phyloP scores from a whole-genome alignment of 306 rosid genomes.

The Pyrus communis region DNA sequence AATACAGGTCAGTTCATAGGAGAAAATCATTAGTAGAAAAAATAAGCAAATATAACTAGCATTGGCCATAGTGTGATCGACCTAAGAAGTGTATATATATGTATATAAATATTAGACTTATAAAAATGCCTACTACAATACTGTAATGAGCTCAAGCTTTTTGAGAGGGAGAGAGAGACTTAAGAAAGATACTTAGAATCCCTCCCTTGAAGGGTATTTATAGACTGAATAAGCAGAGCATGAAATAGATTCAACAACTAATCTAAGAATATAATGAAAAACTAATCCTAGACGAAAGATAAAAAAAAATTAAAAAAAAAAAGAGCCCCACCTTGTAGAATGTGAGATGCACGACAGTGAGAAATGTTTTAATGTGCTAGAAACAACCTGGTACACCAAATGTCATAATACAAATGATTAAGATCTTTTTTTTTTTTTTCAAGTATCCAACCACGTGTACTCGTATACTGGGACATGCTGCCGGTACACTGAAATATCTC shows the following conservation, averaged over 20 bases:
- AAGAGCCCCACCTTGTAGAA: neutral
- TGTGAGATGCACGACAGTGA: neutral
- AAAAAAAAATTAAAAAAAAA: too few species aligned
- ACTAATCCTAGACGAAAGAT: neutral
- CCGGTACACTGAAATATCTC: too few species aligned
- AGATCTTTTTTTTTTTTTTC: too few species aligned
- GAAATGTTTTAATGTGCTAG: too few species aligned
- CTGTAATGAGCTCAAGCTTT: neutral
- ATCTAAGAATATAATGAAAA: neutral
- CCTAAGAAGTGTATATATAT: neutral
- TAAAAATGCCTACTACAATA: neutral
- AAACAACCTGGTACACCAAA: too few species aligned
- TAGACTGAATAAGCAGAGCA: neutral
- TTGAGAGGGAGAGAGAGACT: neutral
- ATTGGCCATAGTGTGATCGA: conserved; percentile 33
- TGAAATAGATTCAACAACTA: neutral
- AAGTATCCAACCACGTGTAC: too few species aligned
- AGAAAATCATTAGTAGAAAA: conserved; percentile 37
- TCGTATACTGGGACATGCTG: too few species aligned
- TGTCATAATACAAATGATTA: too few species aligned
- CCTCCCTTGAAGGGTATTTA: conserved; percentile 9
- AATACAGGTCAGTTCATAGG: conserved; percentile 25
- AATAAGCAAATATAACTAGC: conserved; percentile 28
- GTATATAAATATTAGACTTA: neutral
- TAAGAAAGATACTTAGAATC: neutral